Percentiles rank a stretch among this genome's conserved stretches.
phyloP scores from a whole-genome alignment of 345 rosid genomes.

The Iberis pinnata region DNA sequence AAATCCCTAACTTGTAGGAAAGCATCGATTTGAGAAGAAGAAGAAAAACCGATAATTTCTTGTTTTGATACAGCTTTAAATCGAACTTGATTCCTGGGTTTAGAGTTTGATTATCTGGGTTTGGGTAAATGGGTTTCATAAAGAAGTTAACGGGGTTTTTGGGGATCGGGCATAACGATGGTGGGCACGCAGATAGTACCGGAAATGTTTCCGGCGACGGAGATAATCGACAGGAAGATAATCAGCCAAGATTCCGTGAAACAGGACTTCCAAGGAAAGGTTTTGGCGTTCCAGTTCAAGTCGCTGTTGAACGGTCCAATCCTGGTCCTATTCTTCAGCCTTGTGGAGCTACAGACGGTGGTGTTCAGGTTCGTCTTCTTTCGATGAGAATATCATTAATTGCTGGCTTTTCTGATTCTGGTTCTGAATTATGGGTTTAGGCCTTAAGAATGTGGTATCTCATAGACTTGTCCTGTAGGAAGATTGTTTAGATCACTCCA shows the following conservation, averaged over 20 bases:
- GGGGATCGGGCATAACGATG: conserved; percentile 65
- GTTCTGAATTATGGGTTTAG: background rate
- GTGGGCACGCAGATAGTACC: conserved; percentile 30
- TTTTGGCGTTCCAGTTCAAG: conserved; percentile 76
- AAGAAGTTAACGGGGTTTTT: conserved; percentile 76
- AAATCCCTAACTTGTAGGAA: background rate
- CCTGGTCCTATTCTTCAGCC: conserved; percentile 58
- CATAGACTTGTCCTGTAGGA: background rate
- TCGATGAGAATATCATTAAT: background rate
- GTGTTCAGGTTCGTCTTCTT: conserved; percentile 59
- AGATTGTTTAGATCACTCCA: background rate
- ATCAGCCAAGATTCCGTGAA: conserved; percentile 42
- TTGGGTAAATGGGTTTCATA: conserved; percentile 59
- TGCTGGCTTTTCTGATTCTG: conserved; percentile 1
- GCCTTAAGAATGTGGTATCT: background rate
- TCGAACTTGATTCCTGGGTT: conserved; percentile 12
- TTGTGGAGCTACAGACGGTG: conserved; percentile 69
- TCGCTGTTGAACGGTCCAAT: conserved; percentile 60
- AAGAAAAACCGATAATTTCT: too few relatives aligned
- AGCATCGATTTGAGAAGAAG: too few relatives aligned
- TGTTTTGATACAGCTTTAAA: background rate
- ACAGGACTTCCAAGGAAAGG: conserved; percentile 73
- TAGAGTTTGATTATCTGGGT: background rate
- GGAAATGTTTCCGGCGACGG: conserved; percentile 11
- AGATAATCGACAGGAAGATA: conserved; percentile 14